Conservation (phyloP, 108 stramenopile genomes). For the Craspedostauros australis region DNA sequence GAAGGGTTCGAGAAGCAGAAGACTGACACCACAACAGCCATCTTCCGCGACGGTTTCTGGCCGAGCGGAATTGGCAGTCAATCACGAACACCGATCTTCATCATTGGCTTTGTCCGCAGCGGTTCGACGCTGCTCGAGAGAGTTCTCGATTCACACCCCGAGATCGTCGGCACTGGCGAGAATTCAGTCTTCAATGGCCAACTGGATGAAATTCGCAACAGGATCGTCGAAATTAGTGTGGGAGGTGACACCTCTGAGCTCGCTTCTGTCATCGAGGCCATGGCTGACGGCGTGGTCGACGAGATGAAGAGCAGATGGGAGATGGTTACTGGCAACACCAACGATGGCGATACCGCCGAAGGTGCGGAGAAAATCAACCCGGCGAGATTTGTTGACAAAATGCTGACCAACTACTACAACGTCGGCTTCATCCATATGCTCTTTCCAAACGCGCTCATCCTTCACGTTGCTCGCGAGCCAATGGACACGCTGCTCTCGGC, state of each 20-base stretch:
- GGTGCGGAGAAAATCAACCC: conserved; percentile 17
- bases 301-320: conserved; percentile 67
- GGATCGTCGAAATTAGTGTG: conserved; percentile 55
- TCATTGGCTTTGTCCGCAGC: conserved; percentile 82
- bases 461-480: conserved; percentile 76
- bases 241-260: conserved; percentile 27
- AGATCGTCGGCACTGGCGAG: conserved; percentile 82
- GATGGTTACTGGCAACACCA: conserved; percentile 22
- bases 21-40: conserved; percentile 44
- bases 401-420: conserved; percentile 81
- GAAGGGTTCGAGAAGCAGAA: conserved; percentile 43
- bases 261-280: conserved; percentile 27
- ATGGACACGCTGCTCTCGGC: conserved; percentile 82
- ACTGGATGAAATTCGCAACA: conserved; percentile 60
- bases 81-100: conserved; percentile 64
- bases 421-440: conserved; percentile 87
- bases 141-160: conserved; percentile 78
- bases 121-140: conserved; percentile 84
- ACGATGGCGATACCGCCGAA: conserved; percentile 14
- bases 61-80: conserved; percentile 55
- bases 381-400: conserved; percentile 76
- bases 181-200: conserved; percentile 85
- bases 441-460: conserved; percentile 80
- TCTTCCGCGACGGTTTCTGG: conserved; percentile 63
- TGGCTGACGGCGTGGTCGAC: conserved; percentile 58